Evolutionary conservation across 192 early-diverging fungal genomes (phyloP), one percentile per base, ranked within the genome.

Genomic region (Chytriomyces sp.): DNA sequence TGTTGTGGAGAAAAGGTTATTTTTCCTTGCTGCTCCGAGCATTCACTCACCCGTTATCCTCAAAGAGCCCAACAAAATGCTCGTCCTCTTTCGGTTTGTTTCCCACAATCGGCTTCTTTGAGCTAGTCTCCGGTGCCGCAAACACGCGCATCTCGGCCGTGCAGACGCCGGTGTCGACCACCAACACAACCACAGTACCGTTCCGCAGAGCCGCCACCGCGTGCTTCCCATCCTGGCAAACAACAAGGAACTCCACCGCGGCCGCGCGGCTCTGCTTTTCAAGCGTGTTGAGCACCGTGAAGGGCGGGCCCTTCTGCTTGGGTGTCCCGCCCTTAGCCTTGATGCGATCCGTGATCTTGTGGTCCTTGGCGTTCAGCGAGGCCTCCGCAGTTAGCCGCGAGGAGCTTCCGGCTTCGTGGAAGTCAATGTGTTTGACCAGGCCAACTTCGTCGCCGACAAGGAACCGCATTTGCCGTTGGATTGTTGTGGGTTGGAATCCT

Each of bases 1-100:
- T 65, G 40, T n/a, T 77, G 77, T 49, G 25, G 74, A 53, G 39
- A 75, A 8, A 68, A 82, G 74, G 34, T 61, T 57, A 28, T 53
- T 38, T 10, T 59, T 56, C 7, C 52, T 7, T 70, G 58, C 26
- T 78, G 59, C n/a, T 80, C 7, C 0, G 77, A 76, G 14, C 76
- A 72, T 73, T 64, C 66, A 39, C 74, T 6, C 59, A 76, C 74
- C 78, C 78, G 32, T 72, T 58, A n/a, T 70, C 44, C 26, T 80
- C 75, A 38, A 33, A 44, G 25, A 82, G 14, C 40, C 82, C 82
- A 33, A 85, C 62, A 58, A 86, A 86, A 53, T 83, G 82, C 59
- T 80, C 76, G 39, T 53, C 37, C 64, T 80, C 80, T 17, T 55
- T 56, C 12, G 79, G 39, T 54, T 79, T 82, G 66, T 82, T 83